These are phyloP conservation scores for Sporothrix mexicana DNA, from an alignment of 2,329 filamentous ascomycete genomes.

Conservation along the genomic window DNA sequence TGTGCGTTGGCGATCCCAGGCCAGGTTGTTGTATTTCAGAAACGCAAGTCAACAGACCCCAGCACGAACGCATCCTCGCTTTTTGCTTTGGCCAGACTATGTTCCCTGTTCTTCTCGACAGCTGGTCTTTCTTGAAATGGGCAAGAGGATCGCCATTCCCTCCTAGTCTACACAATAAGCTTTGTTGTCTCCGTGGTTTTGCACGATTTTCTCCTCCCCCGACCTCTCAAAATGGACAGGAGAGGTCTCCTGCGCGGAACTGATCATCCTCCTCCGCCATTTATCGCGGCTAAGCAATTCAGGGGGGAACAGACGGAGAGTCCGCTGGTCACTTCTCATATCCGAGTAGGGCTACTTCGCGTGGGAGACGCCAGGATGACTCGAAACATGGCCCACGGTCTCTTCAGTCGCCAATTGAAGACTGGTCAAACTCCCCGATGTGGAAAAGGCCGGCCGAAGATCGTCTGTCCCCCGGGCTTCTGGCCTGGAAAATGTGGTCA, in stretches of 20 bases:
- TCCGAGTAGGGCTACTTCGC: neutral
- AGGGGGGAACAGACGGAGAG: neutral
- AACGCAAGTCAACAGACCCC: neutral
- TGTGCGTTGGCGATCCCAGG: neutral
- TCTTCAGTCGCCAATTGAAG: neutral
- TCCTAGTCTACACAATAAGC: neutral
- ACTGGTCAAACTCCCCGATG: neutral
- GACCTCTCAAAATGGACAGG: neutral
- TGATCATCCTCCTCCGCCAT: neutral
- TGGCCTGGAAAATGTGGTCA: neutral
- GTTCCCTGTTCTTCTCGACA: neutral
- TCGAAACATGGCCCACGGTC: neutral
- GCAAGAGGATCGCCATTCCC: conserved; percentile 14
- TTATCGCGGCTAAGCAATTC: neutral
- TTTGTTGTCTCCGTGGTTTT: neutral
- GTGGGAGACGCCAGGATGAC: neutral
- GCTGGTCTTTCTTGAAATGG: neutral
- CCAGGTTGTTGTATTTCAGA: neutral
- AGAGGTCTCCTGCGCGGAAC: neutral
- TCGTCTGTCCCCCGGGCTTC: neutral
- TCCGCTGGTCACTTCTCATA: no score
- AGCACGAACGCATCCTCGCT: no score
- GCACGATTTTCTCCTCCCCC: neutral
- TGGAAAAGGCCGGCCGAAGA: neutral
- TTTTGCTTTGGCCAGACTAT: neutral